Conservation (phyloP, 208 protist species). For the Hexamita inflata region DNA sequence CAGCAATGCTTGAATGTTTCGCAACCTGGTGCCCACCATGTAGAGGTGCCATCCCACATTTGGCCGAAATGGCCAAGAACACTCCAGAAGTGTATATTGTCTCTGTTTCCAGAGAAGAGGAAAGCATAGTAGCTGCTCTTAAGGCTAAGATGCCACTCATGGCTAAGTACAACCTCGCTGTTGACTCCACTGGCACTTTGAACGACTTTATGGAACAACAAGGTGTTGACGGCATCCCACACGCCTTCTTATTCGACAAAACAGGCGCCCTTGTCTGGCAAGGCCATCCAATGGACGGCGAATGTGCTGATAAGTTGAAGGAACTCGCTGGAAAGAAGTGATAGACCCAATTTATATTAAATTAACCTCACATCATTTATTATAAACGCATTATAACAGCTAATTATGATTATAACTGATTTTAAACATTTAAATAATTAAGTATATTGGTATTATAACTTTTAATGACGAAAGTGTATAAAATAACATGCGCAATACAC, state of each 20-base stretch:
- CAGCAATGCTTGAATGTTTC: constrained; percentile 17
- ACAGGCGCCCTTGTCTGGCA: neutral
- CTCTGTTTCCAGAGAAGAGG: neutral
- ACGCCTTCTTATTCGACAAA: constrained; percentile 25
- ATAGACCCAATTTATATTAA: no score
- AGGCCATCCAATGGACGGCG: neutral
- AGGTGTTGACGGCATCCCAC: neutral
- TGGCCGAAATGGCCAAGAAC: constrained; percentile 13
- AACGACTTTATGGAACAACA: neutral
- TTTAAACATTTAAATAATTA: no score
- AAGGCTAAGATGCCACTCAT: neutral
- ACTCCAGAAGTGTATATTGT: constrained; percentile 13
- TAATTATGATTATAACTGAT: no score
- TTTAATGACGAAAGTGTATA: no score
- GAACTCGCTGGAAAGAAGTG: no score
- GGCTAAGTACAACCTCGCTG: constrained; percentile 16
- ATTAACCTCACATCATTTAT: no score
- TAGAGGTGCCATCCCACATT: constrained; percentile 1
- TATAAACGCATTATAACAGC: no score
- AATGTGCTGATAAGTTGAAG: neutral
- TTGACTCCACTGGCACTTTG: neutral
- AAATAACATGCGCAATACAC: no score
- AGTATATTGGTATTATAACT: no score
- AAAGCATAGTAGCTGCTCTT: neutral
- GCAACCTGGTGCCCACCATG: constrained; percentile 25